Evolutionary conservation across 495 filamentous ascomycete species (phyloP).

Genomic region (Penicillium simplicissimum): DNA sequence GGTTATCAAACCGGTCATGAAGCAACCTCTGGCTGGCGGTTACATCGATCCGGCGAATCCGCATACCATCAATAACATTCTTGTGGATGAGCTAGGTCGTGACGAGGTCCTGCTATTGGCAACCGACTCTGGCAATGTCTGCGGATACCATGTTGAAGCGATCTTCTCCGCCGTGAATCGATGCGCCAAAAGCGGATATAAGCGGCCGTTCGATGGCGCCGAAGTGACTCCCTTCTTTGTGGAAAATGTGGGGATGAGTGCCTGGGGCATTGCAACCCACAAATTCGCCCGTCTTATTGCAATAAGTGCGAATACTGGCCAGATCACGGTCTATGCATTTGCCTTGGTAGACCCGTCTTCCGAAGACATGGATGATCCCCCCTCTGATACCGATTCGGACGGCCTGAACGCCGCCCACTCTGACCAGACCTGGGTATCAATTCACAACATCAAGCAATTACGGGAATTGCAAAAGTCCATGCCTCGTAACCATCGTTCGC

Average conservation of each 20-base stretch:
- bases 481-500: conserved; percentile 36
- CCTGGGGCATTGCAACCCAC: conserved; percentile 91
- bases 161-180: conserved; percentile 50
- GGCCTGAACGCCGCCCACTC: conserved; percentile 16
- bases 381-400: conserved; percentile 21
- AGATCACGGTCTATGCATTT: conserved; percentile 73
- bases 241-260: conserved; percentile 71
- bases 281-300: conserved; percentile 76
- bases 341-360: conserved; percentile 52
- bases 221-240: conserved; percentile 63
- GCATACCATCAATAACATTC: conserved; percentile 77
- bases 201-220: conserved; percentile 29
- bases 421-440: conserved; percentile 40
- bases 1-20: conserved; percentile 63
- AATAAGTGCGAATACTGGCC: conserved; percentile 69
- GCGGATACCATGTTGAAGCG: conserved; percentile 70
- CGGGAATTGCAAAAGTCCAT: conserved; percentile 30
- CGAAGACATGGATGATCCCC: conserved; percentile 22
- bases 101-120: conserved; percentile 76
- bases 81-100: conserved; percentile 75
- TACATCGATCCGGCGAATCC: conserved; percentile 56
- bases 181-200: conserved; percentile 26
- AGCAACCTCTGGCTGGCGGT: conserved; percentile 47
- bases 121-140: conserved; percentile 88
- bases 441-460: conserved; percentile 31